phyloP scores from a whole-genome alignment of 768 basidiomycete genomes.

The Tricholoma saponaceum region DNA sequence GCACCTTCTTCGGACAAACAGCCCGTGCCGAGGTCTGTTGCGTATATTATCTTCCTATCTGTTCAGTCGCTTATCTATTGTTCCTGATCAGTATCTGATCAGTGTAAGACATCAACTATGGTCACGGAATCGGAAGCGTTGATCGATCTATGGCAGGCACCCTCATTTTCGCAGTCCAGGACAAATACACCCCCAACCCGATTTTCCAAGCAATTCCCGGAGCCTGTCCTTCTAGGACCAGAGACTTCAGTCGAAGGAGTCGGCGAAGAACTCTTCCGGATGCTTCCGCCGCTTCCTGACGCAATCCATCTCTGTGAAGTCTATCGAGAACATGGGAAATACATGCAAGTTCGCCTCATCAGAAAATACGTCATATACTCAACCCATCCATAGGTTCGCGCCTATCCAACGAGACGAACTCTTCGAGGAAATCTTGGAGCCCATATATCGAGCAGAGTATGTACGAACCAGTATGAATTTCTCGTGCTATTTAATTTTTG shows the following conservation, averaged over 20 bases:
- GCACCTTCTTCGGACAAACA: constrained; percentile 58
- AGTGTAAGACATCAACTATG: constrained; percentile 33
- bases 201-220: constrained; percentile 37
- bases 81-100: constrained; percentile 42
- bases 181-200: constrained; percentile 6
- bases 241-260: constrained; percentile 30
- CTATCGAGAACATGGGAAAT: constrained; percentile 60
- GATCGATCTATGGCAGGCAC: constrained; percentile 16
- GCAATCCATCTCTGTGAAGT: constrained; percentile 59
- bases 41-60: neutral
- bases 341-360: constrained; percentile 39
- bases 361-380: neutral
- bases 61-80: neutral
- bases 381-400: constrained; percentile 38
- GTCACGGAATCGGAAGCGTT: neutral
- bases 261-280: constrained; percentile 37
- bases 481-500: neutral
- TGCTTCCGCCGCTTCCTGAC: constrained; percentile 55
- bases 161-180: constrained; percentile 16
- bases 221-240: constrained; percentile 30
- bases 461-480: neutral
- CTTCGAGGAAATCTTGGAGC: constrained; percentile 49
- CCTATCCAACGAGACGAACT: constrained; percentile 52
- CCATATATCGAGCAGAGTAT: constrained; percentile 52
- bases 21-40: constrained; percentile 61